Conservation (phyloP, 305 asterid species). For the Vinca major region DNA sequence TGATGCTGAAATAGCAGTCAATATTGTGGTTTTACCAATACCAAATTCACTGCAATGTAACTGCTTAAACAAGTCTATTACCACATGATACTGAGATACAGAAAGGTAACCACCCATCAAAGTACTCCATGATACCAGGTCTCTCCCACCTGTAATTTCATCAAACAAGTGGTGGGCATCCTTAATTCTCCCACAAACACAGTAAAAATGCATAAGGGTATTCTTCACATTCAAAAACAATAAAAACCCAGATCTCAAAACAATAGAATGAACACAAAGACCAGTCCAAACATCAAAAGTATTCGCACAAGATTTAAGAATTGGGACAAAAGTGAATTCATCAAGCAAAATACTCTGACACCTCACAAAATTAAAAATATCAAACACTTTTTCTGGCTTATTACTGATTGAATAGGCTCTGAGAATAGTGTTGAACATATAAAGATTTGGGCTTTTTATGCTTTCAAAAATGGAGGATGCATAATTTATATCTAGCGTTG, state of each 20-base stretch:
- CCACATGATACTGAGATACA: conserved; percentile 20
- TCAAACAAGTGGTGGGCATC: conserved; percentile 52
- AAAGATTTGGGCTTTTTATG: conserved; percentile 41
- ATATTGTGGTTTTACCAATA: conserved; percentile 30
- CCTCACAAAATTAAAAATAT: conserved; percentile 48
- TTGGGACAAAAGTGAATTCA: conserved; percentile 42
- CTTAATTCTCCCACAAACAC: conserved; percentile 35
- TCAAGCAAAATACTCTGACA: conserved; percentile 29
- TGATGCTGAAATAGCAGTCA: conserved; percentile 31
- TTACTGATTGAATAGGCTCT: conserved; percentile 40
- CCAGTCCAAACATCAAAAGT: conserved; percentile 29
- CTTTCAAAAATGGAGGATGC: conserved; percentile 41
- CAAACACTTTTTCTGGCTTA: conserved; percentile 30
- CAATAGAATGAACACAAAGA: conserved; percentile 32
- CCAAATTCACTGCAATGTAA: conserved; percentile 17
- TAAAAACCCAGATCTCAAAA: conserved; percentile 41
- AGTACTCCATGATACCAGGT: conserved; percentile 48
- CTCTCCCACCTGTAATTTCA: conserved; percentile 33
- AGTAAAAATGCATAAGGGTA: conserved; percentile 44
- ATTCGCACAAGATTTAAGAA: conserved; percentile 44
- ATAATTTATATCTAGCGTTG: conserved; percentile 32
- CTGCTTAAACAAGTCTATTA: conserved; percentile 32
- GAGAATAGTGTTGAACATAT: conserved; percentile 51
- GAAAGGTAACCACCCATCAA: conserved; percentile 59
- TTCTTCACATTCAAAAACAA: conserved; percentile 42